These are phyloP conservation scores for Salvia miltiorrhiza DNA, from an alignment of 257 asterid species.

Conservation along the genomic window DNA sequence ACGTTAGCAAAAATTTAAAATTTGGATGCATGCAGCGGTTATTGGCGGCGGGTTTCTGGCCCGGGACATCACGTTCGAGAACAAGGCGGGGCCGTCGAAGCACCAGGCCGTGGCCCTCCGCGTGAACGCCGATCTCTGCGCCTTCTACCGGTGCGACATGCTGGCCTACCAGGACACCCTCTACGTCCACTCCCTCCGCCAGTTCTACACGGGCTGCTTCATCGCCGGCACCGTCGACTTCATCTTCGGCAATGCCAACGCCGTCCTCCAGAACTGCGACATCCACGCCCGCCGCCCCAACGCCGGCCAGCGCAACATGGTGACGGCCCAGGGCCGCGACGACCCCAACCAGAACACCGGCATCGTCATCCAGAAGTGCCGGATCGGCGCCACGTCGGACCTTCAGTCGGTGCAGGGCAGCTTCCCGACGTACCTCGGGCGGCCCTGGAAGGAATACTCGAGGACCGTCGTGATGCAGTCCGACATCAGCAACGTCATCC, in stretches of 20 bases:
- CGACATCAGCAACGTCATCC: constrained; percentile 43
- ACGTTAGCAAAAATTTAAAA: background rate
- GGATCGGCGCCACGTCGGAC: constrained; percentile 41
- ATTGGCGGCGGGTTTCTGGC: constrained; percentile 48
- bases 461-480: constrained; percentile 65
- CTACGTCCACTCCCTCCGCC: constrained; percentile 20
- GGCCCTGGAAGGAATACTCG: constrained; percentile 63
- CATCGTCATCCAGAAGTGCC: constrained; percentile 41
- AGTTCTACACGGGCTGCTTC: too few species aligned
- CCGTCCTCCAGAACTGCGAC: too few species aligned
- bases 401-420: constrained; percentile 34
- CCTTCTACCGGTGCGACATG: constrained; percentile 54
- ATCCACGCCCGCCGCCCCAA: background rate
- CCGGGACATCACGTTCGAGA: constrained; percentile 55
- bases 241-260: too few species aligned
- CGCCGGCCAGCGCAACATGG: constrained; percentile 52
- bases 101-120: constrained; percentile 32
- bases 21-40: constrained; percentile 32
- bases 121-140: constrained; percentile 44
- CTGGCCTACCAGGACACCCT: constrained; percentile 60
- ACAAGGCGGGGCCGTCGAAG: constrained; percentile 52
- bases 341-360: constrained; percentile 58
- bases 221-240: too few species aligned
- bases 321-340: constrained; percentile 60
- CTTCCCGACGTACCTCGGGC: constrained; percentile 54